Evolutionary conservation across 257 asterid genomes (phyloP).

Genomic region (Solanum okadae): DNA sequence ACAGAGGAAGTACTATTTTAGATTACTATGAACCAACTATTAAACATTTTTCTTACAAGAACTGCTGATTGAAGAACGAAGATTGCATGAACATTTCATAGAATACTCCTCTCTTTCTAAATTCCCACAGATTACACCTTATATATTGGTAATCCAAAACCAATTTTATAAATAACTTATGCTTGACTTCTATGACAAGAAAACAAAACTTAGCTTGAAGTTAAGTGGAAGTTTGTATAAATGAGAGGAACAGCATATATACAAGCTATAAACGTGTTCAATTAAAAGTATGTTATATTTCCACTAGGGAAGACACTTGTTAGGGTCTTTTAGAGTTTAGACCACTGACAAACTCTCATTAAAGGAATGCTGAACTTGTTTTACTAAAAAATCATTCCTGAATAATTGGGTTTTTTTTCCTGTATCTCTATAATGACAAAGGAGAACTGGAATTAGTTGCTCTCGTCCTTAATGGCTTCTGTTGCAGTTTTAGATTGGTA

Average conservation of each 20-base stretch:
- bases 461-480: neutral
- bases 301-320: neutral
- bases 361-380: neutral
- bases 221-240: neutral
- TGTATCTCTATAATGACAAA: neutral
- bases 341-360: neutral
- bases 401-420: neutral
- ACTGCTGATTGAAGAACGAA: neutral
- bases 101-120: neutral
- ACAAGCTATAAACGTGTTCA: neutral
- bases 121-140: neutral
- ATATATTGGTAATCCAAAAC: neutral
- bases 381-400: neutral
- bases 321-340: neutral
- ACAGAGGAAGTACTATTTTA: neutral
- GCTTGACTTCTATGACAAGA: neutral
- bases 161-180: neutral
- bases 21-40: neutral
- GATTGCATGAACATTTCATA: neutral
- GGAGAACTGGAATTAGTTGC: neutral
- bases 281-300: neutral
- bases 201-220: neutral
- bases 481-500: neutral
- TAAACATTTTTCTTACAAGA: neutral
- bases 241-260: neutral